A percentile compares a stretch with the other conserved stretches of the same genome.
phyloP scores from a whole-genome alignment of 2,329 filamentous ascomycete genomes.

The Alternaria burnsii region DNA sequence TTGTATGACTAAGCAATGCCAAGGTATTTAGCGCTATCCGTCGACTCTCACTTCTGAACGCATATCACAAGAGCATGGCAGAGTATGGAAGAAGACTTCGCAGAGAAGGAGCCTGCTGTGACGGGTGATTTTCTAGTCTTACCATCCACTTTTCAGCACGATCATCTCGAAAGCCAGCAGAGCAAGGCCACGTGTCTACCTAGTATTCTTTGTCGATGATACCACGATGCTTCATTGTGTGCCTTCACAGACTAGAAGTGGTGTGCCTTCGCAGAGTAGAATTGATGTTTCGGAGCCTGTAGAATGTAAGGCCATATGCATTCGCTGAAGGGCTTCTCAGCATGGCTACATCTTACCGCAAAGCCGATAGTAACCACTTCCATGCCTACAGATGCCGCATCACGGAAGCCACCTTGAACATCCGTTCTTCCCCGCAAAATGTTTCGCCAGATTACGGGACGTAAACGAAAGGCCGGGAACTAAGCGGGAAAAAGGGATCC shows the following conservation, averaged over 20 bases:
- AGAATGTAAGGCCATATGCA: background rate
- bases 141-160: background rate
- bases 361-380: conserved; percentile 12
- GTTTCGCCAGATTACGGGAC: conserved; percentile 8
- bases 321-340: background rate
- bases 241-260: background rate
- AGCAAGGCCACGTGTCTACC: background rate
- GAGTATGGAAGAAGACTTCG: background rate
- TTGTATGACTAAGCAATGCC: conserved; percentile 18
- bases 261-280: background rate
- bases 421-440: conserved; percentile 10
- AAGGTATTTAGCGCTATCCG: conserved; percentile 13
- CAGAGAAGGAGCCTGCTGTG: background rate
- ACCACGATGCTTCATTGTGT: background rate
- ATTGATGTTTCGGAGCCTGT: background rate
- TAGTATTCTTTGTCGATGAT: background rate
- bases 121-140: background rate
- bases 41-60: background rate
- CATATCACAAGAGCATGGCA: background rate
- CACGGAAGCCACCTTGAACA: background rate
- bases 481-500: conserved; percentile 8
- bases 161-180: background rate
- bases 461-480: conserved; percentile 3
- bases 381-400: background rate
- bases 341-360: background rate